Evolutionary conservation across 768 basidiomycete species (phyloP), one percentile per base, ranked within the genome.

Genomic region (Hericium erinaceus): DNA sequence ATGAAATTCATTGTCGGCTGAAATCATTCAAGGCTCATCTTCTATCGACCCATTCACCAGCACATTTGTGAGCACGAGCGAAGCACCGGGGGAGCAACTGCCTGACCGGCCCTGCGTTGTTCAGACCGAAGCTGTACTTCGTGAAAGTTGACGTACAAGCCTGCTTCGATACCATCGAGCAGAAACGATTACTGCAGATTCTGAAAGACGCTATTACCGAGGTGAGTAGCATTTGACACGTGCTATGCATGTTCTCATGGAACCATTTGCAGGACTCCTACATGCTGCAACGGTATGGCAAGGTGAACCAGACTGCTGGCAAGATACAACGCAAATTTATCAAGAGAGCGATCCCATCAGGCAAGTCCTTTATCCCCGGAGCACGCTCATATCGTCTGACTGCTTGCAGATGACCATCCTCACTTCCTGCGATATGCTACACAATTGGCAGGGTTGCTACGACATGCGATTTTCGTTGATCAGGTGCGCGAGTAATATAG

Each of bases 121-220:
- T 7, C 54, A 95, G 95, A 39, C 92, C 95, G 0, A 84, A 84
- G 61, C 70, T 98, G 6, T 98, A 94, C 70, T 95, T 99, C 64
- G 95, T 94, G 53, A 99, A 99, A 70, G 82, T 97, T 24, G 97
- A 99, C 67, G 93, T 98, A 16, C 88, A 88, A 60, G 87, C 95
- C 7, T 97, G 94, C 64, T 99, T 98, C 74, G 97, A 99, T 71
- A 92, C 89, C 0, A 98, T 98, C 58, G 85, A 92, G 38, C 97
- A 98, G 69, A 77, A 80, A 8, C 94, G 87, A 64, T 72, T 99
- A 48, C 70, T 98, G 37, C 76, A 81, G 40, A 90, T 99, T 39
- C 70, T 98, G 26, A 77, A 80, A 10, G 72, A 81, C 2, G 66
- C 98, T 3, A 75, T 99, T 51, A 83, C 85, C 0, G 83, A 91